Base-by-base conservation (phyloP, 139 green algal genomes). In the Closterium sp. region DNA sequence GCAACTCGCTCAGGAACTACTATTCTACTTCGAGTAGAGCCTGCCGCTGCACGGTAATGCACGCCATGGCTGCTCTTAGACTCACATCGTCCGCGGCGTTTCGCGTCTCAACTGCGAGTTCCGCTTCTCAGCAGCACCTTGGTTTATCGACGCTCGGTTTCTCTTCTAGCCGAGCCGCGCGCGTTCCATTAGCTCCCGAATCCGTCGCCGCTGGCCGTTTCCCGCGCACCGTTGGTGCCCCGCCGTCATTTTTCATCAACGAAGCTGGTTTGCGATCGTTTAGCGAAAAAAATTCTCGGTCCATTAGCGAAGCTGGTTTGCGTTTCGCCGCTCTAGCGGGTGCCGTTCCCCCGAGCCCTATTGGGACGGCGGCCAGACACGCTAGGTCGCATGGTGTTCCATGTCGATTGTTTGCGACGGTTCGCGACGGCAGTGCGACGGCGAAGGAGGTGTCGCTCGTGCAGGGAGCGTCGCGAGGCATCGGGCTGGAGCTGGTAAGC, bases 401-500 rank as follows among this genome's bases (percentile, higher is more conserved):
- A 76, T 5, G 55, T 76, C 12, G 55, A 76, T 76, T 12, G 55
- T 19, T 76, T 76, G 55, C 55, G 55, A 76, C 55, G 55, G 0
- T 76, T 76, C 55, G 86, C 86, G 86, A 89, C 66, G n/a, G 16
- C 33, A 87, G 33, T 35, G 84, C 66, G 86, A 84, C 86, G 1
- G 35, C 31, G 1, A 88, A 28, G 38, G 38, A 84, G 31, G 88
- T 96, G 30, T 95, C 96, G 6, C 84, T 97, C 1, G 93, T 97
- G 2, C 95, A 97, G 35, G 96, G 96, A 7, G 94, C 95, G 33
- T 95, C 91, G 8, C 88, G 96, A 31, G 96, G 96, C 25, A 90
- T 98, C 4, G 96, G 96, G 12, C 93, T 97, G 28, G 96, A 98
- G 84, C 96, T 96, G 88, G 95, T 96, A 1, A 84, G 90, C 35